A percentile compares a stretch with the other conserved stretches of the same genome.
phyloP scores from a whole-genome alignment of 2,329 filamentous ascomycete genomes.

The Lecanicillium sp. region DNA sequence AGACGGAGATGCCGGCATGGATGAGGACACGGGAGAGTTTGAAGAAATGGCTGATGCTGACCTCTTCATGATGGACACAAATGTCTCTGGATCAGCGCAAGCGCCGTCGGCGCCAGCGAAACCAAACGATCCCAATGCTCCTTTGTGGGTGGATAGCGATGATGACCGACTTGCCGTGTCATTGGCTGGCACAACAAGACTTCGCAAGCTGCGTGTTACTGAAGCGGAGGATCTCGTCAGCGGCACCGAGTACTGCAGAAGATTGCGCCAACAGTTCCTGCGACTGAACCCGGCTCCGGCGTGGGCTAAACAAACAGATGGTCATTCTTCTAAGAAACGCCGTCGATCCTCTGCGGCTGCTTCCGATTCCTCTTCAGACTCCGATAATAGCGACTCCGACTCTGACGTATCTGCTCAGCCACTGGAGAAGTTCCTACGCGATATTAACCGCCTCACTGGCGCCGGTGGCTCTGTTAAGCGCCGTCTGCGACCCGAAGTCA shows the following conservation, averaged over 20 bases:
- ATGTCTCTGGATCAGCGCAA: constrained; percentile 33
- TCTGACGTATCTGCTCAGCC: constrained; percentile 63
- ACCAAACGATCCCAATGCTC: constrained; percentile 28
- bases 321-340: constrained; percentile 41
- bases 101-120: constrained; percentile 14
- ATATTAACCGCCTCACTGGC: constrained; percentile 58
- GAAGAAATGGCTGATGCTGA: constrained; percentile 66
- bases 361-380: constrained; percentile 32
- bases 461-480: constrained; percentile 47
- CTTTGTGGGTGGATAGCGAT: constrained; percentile 91
- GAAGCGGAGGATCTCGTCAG: constrained; percentile 80
- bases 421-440: constrained; percentile 70
- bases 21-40: constrained; percentile 42
- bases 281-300: constrained; percentile 50
- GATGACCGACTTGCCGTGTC: constrained; percentile 84
- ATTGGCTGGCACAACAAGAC: constrained; percentile 61
- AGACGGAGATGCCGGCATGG: constrained; percentile 32
- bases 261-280: constrained; percentile 71
- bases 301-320: constrained; percentile 47
- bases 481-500: constrained; percentile 74
- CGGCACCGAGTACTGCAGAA: constrained; percentile 74
- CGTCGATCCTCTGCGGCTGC: constrained; percentile 37
- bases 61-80: constrained; percentile 77
- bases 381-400: constrained; percentile 42
- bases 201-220: constrained; percentile 74